A percentile compares a stretch with the other conserved stretches of the same genome.
Evolutionary conservation across 768 basidiomycete genomes (phyloP).

Genomic region (Hirschioporus abietinus): DNA sequence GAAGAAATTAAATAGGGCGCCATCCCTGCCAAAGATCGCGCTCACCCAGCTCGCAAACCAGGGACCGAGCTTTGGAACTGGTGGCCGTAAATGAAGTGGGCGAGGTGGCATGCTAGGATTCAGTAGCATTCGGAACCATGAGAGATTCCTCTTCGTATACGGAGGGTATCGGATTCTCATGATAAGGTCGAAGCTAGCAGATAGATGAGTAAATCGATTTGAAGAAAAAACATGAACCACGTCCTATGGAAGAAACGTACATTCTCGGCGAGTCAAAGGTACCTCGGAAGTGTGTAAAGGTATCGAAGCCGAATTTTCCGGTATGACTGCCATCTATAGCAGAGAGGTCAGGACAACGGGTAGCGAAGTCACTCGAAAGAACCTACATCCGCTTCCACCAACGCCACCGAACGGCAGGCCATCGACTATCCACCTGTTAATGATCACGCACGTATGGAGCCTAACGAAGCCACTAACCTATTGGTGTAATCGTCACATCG

Average conservation of each 20-base stretch:
- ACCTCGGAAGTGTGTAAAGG: constrained; percentile 20
- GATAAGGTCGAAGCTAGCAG: constrained; percentile 14
- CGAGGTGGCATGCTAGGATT: neutral
- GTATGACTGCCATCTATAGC: constrained; percentile 18
- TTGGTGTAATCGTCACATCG: constrained; percentile 19
- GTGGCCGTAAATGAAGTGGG: neutral
- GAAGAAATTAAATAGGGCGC: neutral
- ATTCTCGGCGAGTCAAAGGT: constrained; percentile 11
- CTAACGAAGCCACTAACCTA: constrained; percentile 10
- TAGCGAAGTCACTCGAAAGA: too few relatives aligned
- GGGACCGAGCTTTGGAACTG: neutral
- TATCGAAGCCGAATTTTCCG: constrained; percentile 21
- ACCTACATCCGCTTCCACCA: constrained; percentile 19
- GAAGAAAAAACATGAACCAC: too few relatives aligned
- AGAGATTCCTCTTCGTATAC: constrained; percentile 9
- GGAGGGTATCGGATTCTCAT: constrained; percentile 18
- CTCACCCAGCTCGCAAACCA: neutral
- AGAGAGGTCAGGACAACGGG: constrained; percentile 18
- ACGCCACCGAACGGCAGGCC: constrained; percentile 15
- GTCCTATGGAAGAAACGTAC: constrained; percentile 4
- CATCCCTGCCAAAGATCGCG: neutral
- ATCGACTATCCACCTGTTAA: constrained; percentile 4
- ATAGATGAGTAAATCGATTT: neutral
- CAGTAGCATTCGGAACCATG: neutral
- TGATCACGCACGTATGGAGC: neutral